These are phyloP conservation scores for Pisolithus orientalis DNA, from an alignment of 768 basidiomycete genomes.

Conservation along the genomic window DNA sequence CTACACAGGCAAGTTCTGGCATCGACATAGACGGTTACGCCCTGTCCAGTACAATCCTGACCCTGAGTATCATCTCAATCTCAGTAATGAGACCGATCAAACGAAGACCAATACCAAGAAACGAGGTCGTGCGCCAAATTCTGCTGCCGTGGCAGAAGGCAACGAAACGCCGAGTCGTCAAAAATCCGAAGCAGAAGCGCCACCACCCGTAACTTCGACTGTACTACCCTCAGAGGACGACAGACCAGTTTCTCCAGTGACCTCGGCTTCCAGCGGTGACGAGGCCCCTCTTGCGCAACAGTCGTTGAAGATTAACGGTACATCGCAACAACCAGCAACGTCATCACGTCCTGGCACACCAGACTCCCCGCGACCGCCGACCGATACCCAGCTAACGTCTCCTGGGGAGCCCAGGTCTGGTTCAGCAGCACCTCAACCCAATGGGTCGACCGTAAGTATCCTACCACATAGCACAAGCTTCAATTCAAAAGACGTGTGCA, in stretches of 20 bases:
- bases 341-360: slow-evolving; percentile 20
- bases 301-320: slow-evolving; percentile 52
- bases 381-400: slow-evolving; percentile 8
- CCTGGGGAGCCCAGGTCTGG: slow-evolving; percentile 13
- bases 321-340: slow-evolving; percentile 15
- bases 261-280: slow-evolving; percentile 65
- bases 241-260: slow-evolving; percentile 63
- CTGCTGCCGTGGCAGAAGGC: slow-evolving; percentile 26
- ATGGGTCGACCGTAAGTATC: slow-evolving; percentile 22
- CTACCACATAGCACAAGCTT: slow-evolving; percentile 18
- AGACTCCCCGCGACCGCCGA: slow-evolving; percentile 14
- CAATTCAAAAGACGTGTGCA: slow-evolving; percentile 28
- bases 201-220: slow-evolving; percentile 24
- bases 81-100: slow-evolving; percentile 51
- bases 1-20: slow-evolving; percentile 78
- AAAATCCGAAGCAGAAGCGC: slow-evolving; percentile 34
- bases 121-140: slow-evolving; percentile 30
- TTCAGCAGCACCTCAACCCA: slow-evolving; percentile 3
- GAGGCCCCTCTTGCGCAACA: slow-evolving; percentile 70
- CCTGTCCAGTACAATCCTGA: slow-evolving; percentile 78
- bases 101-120: slow-evolving; percentile 49
- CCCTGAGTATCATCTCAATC: slow-evolving; percentile 57
- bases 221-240: slow-evolving; percentile 37
- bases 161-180: slow-evolving; percentile 48
- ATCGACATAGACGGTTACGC: slow-evolving; percentile 74